These are phyloP conservation scores for Diaporthe sp. DNA, from an alignment of 2,329 filamentous ascomycete species.

Conservation along the genomic window DNA sequence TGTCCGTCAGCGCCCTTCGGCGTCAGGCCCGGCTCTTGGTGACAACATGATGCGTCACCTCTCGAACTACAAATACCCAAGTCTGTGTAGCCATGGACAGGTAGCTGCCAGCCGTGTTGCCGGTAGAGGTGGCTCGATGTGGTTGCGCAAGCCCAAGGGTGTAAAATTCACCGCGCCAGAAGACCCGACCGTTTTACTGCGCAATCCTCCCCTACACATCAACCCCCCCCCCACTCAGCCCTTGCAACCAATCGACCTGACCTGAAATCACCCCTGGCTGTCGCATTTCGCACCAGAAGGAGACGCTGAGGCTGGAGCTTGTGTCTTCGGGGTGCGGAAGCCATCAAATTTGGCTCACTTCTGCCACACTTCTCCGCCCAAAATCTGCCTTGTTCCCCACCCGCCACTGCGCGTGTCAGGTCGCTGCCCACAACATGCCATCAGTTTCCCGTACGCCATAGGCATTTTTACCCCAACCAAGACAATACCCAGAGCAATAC, in stretches of 20 bases:
- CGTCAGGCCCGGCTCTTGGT: not conserved
- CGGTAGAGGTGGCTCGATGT: not conserved
- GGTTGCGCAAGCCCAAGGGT: not conserved
- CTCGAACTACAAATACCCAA: conserved; percentile 1
- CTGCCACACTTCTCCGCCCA: not conserved
- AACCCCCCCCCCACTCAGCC: no score
- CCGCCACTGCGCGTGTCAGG: not conserved
- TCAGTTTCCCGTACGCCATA: conserved; percentile 11
- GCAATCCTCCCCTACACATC: not conserved
- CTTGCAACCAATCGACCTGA: not conserved
- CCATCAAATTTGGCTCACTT: not conserved
- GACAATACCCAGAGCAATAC: not conserved
- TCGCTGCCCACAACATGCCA: conserved; percentile 22
- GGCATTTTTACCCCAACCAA: conserved; percentile 1
- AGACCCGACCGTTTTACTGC: not conserved
- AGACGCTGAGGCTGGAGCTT: not conserved
- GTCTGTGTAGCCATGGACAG: not conserved
- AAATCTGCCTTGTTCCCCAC: not conserved
- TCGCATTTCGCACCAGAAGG: not conserved
- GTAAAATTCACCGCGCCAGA: not conserved
- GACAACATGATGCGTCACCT: not conserved
- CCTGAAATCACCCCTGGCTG: not conserved
- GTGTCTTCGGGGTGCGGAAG: not conserved
- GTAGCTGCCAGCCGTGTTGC: not conserved
- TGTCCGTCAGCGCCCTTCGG: conserved; percentile 1